Evolutionary conservation across 192 early-diverging fungal species (phyloP), one percentile per base, ranked within the genome.

Genomic region (Podila verticillata): DNA sequence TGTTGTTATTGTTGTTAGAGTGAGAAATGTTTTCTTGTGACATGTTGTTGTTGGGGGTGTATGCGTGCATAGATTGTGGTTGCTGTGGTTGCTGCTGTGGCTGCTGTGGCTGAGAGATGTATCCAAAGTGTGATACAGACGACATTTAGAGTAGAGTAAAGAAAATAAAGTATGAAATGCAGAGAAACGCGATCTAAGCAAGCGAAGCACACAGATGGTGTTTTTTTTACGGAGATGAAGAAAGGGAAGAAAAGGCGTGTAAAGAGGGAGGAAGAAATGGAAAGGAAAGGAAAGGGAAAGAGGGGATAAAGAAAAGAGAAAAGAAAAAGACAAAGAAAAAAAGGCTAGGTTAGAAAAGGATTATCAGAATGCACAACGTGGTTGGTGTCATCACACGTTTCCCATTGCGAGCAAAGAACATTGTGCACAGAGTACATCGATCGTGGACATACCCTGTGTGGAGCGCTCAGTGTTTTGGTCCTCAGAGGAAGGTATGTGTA

Each of bases 61-160:
- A 44, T 44, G 39, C 39, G 39, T 44, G 39, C 39, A 44, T 44
- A 44, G 39, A 44, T 54, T 54, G 51, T 26, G 20, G 51, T 54
- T 54, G 51, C 51, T 54, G 51, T 54, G 20, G 51, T 54, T 54
- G 51, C 10, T 54, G 51, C 0, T n/a, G 51, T 54, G 20, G 51
- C 51, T 54, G 51, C 24, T n/a, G 51, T 26, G 20, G 22, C 51
- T n/a, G 20, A 26, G 20, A 26, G 17, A 54, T 54, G 17, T 54
- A 54, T 54, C 51, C 51, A 54, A 54, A 54, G 9, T 54, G 51
- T 54, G 51, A 7, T 54, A 54, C 51, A 54, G 51, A 54, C 22
- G 51, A 54, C 51, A 54, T 54, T n/a, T 26, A 24, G 22, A 24
- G 24, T n/a, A n/a, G 51, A 24, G 51, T 54, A 26, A 44, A 15